Evolutionary conservation across 441 rosid species (phyloP).

Genomic region (Brassica hybrid): DNA sequence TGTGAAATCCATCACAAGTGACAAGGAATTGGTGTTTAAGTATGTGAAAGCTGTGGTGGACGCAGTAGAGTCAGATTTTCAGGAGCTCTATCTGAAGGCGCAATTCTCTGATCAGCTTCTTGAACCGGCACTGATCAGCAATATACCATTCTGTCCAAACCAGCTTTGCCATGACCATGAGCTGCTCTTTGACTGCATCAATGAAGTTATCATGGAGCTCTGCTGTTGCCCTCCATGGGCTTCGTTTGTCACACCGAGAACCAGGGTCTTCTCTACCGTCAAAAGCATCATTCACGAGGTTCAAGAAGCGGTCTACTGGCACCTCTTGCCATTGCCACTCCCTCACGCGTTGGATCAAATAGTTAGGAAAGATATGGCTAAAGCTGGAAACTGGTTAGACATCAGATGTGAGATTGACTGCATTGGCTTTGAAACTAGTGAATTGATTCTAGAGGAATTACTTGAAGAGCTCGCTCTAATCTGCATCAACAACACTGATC

Average conservation of each 20-base stretch:
- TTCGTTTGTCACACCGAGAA: conserved; percentile 55
- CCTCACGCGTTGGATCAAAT: conserved; percentile 79
- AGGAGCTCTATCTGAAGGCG: conserved; percentile 69
- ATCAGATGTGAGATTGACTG: conserved; percentile 59
- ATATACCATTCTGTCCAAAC: conserved; percentile 61
- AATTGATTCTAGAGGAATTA: conserved; percentile 72
- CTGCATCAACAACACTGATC: conserved; percentile 33
- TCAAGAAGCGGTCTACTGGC: conserved; percentile 77
- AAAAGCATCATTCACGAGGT: conserved; percentile 61
- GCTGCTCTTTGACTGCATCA: conserved; percentile 80
- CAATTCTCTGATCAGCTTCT: conserved; percentile 78
- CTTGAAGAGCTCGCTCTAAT: conserved; percentile 59
- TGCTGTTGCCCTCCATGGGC: conserved; percentile 69
- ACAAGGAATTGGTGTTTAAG: conserved; percentile 56
- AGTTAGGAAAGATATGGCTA: conserved; percentile 81
- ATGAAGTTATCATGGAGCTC: conserved; percentile 80
- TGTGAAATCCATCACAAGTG: conserved; percentile 49
- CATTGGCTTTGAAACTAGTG: conserved; percentile 65
- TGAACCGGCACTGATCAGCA: conserved; percentile 64
- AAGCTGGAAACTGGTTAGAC: conserved; percentile 81
- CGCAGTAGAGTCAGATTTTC: conserved; percentile 63
- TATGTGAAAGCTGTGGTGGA: conserved; percentile 66
- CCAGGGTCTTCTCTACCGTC: conserved; percentile 53
- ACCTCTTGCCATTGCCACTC: conserved; percentile 62
- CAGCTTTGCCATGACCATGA: conserved; percentile 66